Evolutionary conservation across 2,329 filamentous ascomycete species (phyloP), one percentile per base, ranked within the genome.

Genomic region (Lachnellula cervina): DNA sequence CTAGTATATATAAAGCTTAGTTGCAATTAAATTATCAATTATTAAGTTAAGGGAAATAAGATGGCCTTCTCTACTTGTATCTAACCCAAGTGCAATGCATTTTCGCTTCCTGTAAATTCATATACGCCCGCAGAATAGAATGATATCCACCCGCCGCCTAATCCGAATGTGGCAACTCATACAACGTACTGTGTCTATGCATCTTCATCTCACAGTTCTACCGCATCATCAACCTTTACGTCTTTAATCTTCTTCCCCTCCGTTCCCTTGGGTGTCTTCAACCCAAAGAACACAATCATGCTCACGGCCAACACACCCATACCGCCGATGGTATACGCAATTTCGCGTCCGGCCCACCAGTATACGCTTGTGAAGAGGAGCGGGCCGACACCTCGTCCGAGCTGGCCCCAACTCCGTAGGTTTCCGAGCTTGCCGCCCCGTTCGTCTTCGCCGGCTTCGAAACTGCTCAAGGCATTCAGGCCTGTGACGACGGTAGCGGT

Each of bases 401-500:
- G 80, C 76, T 99, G 94, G 5, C 94, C 93, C 85, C 79, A 85
- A 63, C 80, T 84, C 28, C 94, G 80, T 64, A 97, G 80, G 56
- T 89, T 86, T 3, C 94, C 94, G 51, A 99, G 75, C 68, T 96
- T 95, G 47, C 86, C 86, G 3, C 94, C 94, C 42, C 93, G 80
- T 73, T 97, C 92, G 38, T 80, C 81, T 58, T 87, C 86, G 45
- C 77, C 79, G 0, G 92, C 92, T 72, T 97, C 92, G 60, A 97
- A 92, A 68, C 90, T 96, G 65, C 89, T 92, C 49, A 99, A 75
- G 48, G 92, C 90, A 68, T 97, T 97, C 60, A 99, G 74, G 0
- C 93, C 90, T 0, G 92, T 97, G 5, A 99, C 94, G 0, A 99
- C 94, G 0, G 94, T 97, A 14, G 92, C 93, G 45, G 89, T 96